Percentiles rank a stretch among this genome's conserved stretches.
Evolutionary conservation across 345 rosid genomes (phyloP).

Genomic region (Sisymbrium irio): DNA sequence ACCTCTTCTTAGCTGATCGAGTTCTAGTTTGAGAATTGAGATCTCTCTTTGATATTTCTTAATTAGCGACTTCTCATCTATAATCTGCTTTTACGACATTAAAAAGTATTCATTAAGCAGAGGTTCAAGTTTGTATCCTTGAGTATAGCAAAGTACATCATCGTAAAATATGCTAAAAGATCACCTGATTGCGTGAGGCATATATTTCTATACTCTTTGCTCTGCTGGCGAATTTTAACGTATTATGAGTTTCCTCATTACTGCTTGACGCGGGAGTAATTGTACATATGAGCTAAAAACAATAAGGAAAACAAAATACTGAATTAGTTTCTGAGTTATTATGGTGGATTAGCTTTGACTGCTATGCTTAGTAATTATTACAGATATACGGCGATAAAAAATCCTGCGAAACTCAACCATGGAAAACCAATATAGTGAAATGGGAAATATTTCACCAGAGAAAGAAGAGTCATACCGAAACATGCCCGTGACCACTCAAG

Average conservation of each 20-base stretch:
- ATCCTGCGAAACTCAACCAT: not conserved
- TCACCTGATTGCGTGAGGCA: slow-evolving; percentile 96
- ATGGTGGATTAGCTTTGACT: not conserved
- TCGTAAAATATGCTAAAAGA: slow-evolving; percentile 15
- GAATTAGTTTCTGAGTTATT: not conserved
- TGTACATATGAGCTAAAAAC: slow-evolving; percentile 88
- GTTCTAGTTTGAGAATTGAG: slow-evolving; percentile 83
- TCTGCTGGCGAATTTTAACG: slow-evolving; percentile 97
- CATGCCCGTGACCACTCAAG: slow-evolving; percentile 95
- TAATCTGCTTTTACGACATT: slow-evolving; percentile 57
- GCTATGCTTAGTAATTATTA: not conserved
- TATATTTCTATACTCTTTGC: slow-evolving; percentile 95
- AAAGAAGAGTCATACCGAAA: slow-evolving; percentile 67
- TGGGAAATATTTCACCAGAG: slow-evolving; percentile 7
- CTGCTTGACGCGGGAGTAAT: slow-evolving; percentile 98
- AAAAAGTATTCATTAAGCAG: slow-evolving; percentile 21
- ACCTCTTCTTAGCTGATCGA: slow-evolving; percentile 83
- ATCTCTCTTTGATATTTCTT: slow-evolving; percentile 98
- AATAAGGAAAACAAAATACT: slow-evolving; percentile 9
- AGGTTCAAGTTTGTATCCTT: slow-evolving; percentile 8
- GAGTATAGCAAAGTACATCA: not conserved
- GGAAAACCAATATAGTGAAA: slow-evolving; percentile 3
- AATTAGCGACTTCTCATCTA: slow-evolving; percentile 95
- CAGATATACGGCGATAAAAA: not conserved
- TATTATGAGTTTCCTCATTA: slow-evolving; percentile 97